Percentiles rank a stretch among this genome's conserved stretches.
These are phyloP conservation scores for Paxillus ammoniavirescens DNA, from an alignment of 768 basidiomycete species.

Conservation along the genomic window DNA sequence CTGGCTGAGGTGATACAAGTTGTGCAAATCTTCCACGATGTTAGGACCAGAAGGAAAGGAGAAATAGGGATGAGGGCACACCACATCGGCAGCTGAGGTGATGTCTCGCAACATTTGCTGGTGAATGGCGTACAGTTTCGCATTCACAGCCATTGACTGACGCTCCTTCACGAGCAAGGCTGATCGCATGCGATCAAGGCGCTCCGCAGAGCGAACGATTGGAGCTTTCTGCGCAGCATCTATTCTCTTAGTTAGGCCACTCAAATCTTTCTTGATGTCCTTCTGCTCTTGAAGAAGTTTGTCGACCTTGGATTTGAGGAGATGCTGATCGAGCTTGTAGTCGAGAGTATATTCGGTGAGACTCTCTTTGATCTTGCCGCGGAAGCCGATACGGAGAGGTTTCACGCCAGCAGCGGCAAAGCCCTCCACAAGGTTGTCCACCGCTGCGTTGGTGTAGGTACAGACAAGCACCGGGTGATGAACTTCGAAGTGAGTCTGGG, in stretches of 20 bases:
- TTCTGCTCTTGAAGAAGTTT: conserved; percentile 40
- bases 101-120: conserved; percentile 66
- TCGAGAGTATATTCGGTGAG: conserved; percentile 62
- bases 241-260: conserved; percentile 27
- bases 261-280: conserved; percentile 21
- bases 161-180: conserved; percentile 27
- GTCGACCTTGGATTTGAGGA: conserved; percentile 45
- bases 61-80: conserved; percentile 36
- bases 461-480: conserved; percentile 86
- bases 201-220: conserved; percentile 11
- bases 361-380: conserved; percentile 55
- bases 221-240: conserved; percentile 16
- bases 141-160: conserved; percentile 32
- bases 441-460: conserved; percentile 91
- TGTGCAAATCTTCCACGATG: conserved; percentile 66
- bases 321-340: conserved; percentile 60
- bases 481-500: conserved; percentile 73
- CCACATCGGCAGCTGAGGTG: conserved; percentile 68
- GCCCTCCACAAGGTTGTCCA: conserved; percentile 86
- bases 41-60: background rate
- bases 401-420: conserved; percentile 59
- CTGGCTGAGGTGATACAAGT: conserved; percentile 83
- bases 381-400: conserved; percentile 74
- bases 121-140: conserved; percentile 52
- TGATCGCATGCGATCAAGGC: conserved; percentile 30